Evolutionary conservation across 371 early-diverging fungal genomes (phyloP).

Genomic region (Rhizopus delemar): DNA sequence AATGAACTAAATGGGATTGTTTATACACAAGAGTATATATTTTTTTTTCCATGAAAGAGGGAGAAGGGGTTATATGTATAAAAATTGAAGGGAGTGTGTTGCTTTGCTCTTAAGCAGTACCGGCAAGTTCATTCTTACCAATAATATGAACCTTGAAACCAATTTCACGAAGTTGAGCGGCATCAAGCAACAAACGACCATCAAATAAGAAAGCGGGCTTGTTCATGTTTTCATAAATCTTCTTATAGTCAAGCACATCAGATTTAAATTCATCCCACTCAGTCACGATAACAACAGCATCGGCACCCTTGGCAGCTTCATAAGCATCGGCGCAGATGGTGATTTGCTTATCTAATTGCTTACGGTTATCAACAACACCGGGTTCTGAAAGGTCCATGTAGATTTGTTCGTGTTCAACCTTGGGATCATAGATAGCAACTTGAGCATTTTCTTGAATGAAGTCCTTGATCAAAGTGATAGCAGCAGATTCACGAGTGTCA

Average conservation of each 20-base stretch:
- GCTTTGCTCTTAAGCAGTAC: slow-evolving; percentile 34
- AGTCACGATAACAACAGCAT: slow-evolving; percentile 85
- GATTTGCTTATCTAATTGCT: slow-evolving; percentile 66
- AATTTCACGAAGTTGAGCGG: slow-evolving; percentile 68
- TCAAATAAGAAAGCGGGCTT: slow-evolving; percentile 94
- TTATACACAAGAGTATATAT: neutral
- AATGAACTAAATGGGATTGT: no score
- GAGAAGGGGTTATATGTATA: neutral
- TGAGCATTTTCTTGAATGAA: slow-evolving; percentile 82
- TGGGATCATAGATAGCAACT: slow-evolving; percentile 89
- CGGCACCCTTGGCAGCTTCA: slow-evolving; percentile 71
- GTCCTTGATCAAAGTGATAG: slow-evolving; percentile 81
- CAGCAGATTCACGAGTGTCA: slow-evolving; percentile 93
- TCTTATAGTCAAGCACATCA: slow-evolving; percentile 64
- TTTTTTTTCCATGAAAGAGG: neutral
- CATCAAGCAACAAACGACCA: slow-evolving; percentile 86
- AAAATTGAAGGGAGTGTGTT: neutral
- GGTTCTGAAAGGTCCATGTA: slow-evolving; percentile 77
- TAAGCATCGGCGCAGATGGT: slow-evolving; percentile 65
- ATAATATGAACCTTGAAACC: slow-evolving; percentile 87
- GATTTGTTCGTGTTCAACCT: slow-evolving; percentile 83
- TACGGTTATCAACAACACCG: slow-evolving; percentile 64
- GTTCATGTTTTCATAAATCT: slow-evolving; percentile 74
- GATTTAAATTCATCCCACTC: slow-evolving; percentile 94
- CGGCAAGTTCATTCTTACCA: slow-evolving; percentile 70